These are phyloP conservation scores for Phytophthora brassicae DNA, from an alignment of 352 stramenopile genomes.

Conservation along the genomic window DNA sequence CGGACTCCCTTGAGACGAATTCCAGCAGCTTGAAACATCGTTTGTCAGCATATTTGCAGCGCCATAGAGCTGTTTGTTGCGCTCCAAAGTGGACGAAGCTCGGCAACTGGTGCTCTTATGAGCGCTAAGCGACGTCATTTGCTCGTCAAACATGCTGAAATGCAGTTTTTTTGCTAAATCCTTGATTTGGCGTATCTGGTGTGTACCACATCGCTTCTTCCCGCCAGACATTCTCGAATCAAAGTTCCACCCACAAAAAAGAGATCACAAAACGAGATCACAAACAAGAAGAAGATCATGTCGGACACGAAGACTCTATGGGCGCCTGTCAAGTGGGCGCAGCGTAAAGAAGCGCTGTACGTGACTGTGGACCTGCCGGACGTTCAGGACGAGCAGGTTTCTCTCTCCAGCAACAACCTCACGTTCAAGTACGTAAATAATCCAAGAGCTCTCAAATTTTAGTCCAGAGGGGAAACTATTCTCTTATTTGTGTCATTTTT, in stretches of 20 bases:
- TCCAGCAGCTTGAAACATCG: slow-evolving; percentile 65
- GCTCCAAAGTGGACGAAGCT: slow-evolving; percentile 69
- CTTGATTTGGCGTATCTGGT: too few relatives aligned
- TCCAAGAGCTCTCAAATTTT: slow-evolving; percentile 1
- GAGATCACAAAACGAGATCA: too few relatives aligned
- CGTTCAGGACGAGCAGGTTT: slow-evolving; percentile 93
- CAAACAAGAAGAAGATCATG: slow-evolving; percentile 14
- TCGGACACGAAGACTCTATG: slow-evolving; percentile 61
- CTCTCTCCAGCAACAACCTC: slow-evolving; percentile 87
- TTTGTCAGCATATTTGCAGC: slow-evolving; percentile 53
- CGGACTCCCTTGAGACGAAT: slow-evolving; percentile 62
- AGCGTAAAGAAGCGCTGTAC: slow-evolving; percentile 96
- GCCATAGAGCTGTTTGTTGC: slow-evolving; percentile 65
- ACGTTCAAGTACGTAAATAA: slow-evolving; percentile 71
- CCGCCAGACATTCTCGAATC: slow-evolving; percentile 36
- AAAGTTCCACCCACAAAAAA: too few relatives aligned
- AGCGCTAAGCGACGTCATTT: slow-evolving; percentile 32
- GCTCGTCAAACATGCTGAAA: slow-evolving; percentile 1
- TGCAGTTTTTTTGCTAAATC: too few relatives aligned
- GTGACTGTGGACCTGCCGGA: slow-evolving; percentile 96
- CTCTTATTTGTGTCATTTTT: slow-evolving; percentile 5
- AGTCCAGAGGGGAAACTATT: neutral
- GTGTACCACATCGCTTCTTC: neutral
- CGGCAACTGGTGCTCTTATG: slow-evolving; percentile 52
- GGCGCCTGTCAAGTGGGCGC: slow-evolving; percentile 95